phyloP scores from a whole-genome alignment of 2,329 filamentous ascomycete genomes.

The Fusarium coicis region DNA sequence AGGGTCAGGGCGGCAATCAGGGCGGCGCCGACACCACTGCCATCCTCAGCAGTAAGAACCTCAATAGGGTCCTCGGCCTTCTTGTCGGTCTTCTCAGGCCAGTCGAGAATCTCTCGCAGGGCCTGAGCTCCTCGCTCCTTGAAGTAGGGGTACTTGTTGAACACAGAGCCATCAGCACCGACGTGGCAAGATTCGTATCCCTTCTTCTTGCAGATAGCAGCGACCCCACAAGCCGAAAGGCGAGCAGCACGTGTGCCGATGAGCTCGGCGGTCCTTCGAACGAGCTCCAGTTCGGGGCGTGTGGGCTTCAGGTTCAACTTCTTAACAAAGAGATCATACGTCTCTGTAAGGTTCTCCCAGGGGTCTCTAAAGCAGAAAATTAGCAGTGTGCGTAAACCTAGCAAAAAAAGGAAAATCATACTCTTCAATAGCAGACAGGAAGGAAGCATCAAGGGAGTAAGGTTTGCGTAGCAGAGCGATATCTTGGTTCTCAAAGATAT shows the following conservation, averaged over 20 bases:
- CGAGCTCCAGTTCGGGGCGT: constrained; percentile 85
- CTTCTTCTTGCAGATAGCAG: constrained; percentile 98
- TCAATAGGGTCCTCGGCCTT: constrained; percentile 88
- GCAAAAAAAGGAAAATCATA: constrained; percentile 52
- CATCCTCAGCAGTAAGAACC: constrained; percentile 91
- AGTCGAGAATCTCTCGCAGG: constrained; percentile 94
- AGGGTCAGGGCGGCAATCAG: constrained; percentile 83
- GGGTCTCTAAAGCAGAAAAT: constrained; percentile 72
- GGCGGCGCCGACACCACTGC: constrained; percentile 95
- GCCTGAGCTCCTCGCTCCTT: constrained; percentile 91
- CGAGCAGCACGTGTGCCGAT: constrained; percentile 95
- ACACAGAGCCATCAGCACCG: constrained; percentile 95
- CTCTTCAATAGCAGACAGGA: constrained; percentile 93
- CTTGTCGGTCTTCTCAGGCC: constrained; percentile 74
- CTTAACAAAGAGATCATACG: constrained; percentile 80
- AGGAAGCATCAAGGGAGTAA: constrained; percentile 91
- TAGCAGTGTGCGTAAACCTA: constrained; percentile 4
- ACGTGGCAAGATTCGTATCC: constrained; percentile 88
- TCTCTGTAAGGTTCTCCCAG: constrained; percentile 94
- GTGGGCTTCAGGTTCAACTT: constrained; percentile 78
- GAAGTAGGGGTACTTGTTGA: constrained; percentile 99
- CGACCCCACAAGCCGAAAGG: constrained; percentile 92
- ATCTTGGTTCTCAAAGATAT: constrained; percentile 87
- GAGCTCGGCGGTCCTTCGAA: constrained; percentile 88
- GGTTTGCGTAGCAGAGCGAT: constrained; percentile 83